Conservation (phyloP, 163 green algal genomes). For the Volvox carteri region DNA sequence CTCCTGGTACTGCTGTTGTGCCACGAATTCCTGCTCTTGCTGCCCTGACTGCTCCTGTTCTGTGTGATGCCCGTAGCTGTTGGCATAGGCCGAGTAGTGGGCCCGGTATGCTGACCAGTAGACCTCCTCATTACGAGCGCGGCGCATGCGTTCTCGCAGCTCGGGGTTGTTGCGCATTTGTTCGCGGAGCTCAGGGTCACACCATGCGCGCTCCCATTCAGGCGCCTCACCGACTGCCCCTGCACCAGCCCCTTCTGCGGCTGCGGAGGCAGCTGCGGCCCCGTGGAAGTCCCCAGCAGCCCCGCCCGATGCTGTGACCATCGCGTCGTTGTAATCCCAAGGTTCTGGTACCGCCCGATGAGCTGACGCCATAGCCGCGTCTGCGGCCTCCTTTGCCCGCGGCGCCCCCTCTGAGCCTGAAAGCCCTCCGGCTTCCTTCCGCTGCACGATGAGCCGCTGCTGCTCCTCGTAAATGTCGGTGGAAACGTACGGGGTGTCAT, state of each 20-base stretch:
- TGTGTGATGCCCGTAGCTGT: slow-evolving; percentile 33
- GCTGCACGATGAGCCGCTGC: slow-evolving; percentile 23
- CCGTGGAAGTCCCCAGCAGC: not conserved
- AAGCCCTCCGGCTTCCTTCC: slow-evolving; percentile 8
- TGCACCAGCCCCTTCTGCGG: not conserved
- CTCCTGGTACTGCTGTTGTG: slow-evolving; percentile 7
- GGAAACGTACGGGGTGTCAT: slow-evolving; percentile 40
- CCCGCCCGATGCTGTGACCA: not conserved
- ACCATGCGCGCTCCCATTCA: slow-evolving; percentile 2
- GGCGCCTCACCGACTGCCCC: not conserved
- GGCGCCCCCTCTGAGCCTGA: too few species aligned
- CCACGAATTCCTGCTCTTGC: slow-evolving; percentile 14
- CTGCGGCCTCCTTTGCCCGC: too few species aligned
- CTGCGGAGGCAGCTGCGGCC: not conserved
- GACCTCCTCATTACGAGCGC: slow-evolving; percentile 1
- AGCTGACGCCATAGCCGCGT: too few species aligned
- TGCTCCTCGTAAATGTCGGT: slow-evolving; percentile 46
- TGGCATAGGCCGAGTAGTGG: slow-evolving; percentile 16
- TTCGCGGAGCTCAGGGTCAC: not conserved
- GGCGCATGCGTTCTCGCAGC: slow-evolving; percentile 37
- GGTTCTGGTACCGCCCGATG: too few species aligned
- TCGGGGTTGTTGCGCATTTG: slow-evolving; percentile 1
- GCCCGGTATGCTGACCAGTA: slow-evolving; percentile 19
- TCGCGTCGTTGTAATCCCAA: too few species aligned
- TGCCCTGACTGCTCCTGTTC: not conserved